phyloP scores from a whole-genome alignment of 192 early-diverging fungal genomes.

The Coemansia furcata region DNA sequence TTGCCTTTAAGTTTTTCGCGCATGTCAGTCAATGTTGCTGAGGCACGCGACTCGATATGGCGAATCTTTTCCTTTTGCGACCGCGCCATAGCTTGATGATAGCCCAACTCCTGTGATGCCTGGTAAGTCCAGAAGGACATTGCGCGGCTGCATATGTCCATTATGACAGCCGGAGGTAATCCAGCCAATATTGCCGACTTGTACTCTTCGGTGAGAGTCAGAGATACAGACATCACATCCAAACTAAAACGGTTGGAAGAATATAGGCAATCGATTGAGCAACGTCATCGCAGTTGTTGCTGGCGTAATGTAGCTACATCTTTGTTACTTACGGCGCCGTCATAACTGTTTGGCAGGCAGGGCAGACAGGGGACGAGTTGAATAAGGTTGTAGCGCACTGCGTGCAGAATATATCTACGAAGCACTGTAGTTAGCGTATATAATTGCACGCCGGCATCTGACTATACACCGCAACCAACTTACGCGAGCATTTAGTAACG shows the following conservation, averaged over 20 bases:
- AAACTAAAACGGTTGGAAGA: conserved; percentile 13
- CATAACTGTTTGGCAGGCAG: conserved; percentile 60
- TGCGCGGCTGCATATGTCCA: conserved; percentile 65
- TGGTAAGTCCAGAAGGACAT: conserved; percentile 70
- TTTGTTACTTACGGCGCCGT: conserved; percentile 46
- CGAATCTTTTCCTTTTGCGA: conserved; percentile 37
- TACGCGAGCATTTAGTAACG: conserved; percentile 70
- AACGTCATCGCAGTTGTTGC: not conserved
- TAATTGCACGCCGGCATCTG: not conserved
- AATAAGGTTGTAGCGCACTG: conserved; percentile 57
- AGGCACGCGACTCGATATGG: conserved; percentile 26
- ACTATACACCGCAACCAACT: not conserved
- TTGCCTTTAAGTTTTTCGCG: conserved; percentile 22
- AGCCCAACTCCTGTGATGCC: conserved; percentile 56
- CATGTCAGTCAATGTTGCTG: conserved; percentile 7
- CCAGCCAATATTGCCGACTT: conserved; percentile 67
- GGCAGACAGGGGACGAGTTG: conserved; percentile 55
- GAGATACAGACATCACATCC: conserved; percentile 57
- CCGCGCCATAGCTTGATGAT: conserved; percentile 30
- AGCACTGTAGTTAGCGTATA: not conserved
- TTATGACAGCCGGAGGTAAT: conserved; percentile 58
- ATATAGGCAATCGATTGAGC: not conserved
- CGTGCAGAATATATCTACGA: conserved; percentile 66
- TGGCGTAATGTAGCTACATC: not conserved
- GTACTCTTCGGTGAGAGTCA: conserved; percentile 63